Evolutionary conservation across 2,329 filamentous ascomycete genomes (phyloP).

Genomic region (Biscogniauxia sp.): DNA sequence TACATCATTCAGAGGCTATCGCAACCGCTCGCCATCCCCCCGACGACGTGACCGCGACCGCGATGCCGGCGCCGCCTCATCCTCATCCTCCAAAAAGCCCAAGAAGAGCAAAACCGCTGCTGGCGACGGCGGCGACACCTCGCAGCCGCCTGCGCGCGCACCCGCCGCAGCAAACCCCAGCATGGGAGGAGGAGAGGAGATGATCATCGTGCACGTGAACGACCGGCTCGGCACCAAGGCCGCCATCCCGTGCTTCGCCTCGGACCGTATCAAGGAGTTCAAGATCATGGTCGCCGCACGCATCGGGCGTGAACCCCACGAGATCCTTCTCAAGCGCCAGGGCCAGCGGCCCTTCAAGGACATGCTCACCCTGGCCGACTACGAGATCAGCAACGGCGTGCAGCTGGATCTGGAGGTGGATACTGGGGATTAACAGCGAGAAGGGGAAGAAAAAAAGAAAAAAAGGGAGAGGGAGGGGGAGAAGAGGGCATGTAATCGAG

Average conservation of each 20-base stretch:
- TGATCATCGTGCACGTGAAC: slow-evolving; percentile 94
- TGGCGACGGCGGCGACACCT: slow-evolving; percentile 20
- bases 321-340: slow-evolving; percentile 89
- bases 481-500: too few species aligned
- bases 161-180: slow-evolving; percentile 24
- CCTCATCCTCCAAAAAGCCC: slow-evolving; percentile 23
- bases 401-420: slow-evolving; percentile 62
- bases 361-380: slow-evolving; percentile 81
- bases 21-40: slow-evolving; percentile 40
- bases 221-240: slow-evolving; percentile 96
- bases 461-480: too few species aligned
- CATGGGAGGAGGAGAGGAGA: slow-evolving; percentile 58
- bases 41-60: slow-evolving; percentile 36
- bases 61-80: slow-evolving; percentile 16
- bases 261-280: slow-evolving; percentile 80
- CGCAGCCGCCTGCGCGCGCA: slow-evolving; percentile 35
- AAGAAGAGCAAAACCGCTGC: slow-evolving; percentile 31
- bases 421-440: slow-evolving; percentile 52
- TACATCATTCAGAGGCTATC: slow-evolving; percentile 52
- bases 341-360: slow-evolving; percentile 94
- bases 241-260: slow-evolving; percentile 83
- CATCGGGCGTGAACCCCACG: slow-evolving; percentile 84
- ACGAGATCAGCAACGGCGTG: slow-evolving; percentile 90
- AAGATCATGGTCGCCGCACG: slow-evolving; percentile 88
- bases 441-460: neutral